Evolutionary conservation across 202 grass and related monocot genomes (phyloP), one percentile per base, ranked within the genome.

Genomic region (Carex arenaria): DNA sequence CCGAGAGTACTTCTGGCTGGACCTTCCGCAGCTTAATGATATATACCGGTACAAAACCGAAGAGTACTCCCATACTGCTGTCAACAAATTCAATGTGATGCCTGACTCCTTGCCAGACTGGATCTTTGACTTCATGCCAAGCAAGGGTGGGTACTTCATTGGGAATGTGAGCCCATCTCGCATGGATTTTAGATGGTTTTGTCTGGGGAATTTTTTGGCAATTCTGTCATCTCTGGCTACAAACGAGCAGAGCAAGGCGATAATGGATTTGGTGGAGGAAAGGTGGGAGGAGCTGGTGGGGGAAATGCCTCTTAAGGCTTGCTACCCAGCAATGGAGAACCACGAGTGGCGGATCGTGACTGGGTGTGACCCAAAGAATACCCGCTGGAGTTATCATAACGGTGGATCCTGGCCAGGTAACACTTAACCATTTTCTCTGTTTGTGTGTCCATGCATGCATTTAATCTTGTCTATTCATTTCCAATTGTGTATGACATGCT

Each of bases 61-160:
- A 85, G 94, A 97, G 81, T 97, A 97, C 86, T 97, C 94, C 64
- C 92, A 97, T 78, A 94, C 92, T 52, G 94, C 94, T 53, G 92
- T 97, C 75, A 97, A 97, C 81, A 97, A 97, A 67, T 97, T 97
- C 77, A 97, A 97, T 83, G 92, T 97, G 30, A 94, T 94, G 84
- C 94, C 92, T 0, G 94, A 97, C 85, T 97, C 94, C 57, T 90
- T 97, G 80, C 94, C 94, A 0, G 91, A 97, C 57, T 97, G 94
- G 94, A 72, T 97, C 28, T 94, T 97, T 85, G 92, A 97, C 52
- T 97, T 92, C 78, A 92, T 97, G 94, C 94, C 94, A 84, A 90
- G 84, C 72, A 87, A 84, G 49, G 94, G 92, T 79, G 94, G 94
- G 26, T 97, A 89, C 81, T 97, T 97, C 28, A 78, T 97, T 84